These are phyloP conservation scores for Talaromyces sp. DNA, from an alignment of 2,329 filamentous ascomycete genomes.

Conservation along the genomic window DNA sequence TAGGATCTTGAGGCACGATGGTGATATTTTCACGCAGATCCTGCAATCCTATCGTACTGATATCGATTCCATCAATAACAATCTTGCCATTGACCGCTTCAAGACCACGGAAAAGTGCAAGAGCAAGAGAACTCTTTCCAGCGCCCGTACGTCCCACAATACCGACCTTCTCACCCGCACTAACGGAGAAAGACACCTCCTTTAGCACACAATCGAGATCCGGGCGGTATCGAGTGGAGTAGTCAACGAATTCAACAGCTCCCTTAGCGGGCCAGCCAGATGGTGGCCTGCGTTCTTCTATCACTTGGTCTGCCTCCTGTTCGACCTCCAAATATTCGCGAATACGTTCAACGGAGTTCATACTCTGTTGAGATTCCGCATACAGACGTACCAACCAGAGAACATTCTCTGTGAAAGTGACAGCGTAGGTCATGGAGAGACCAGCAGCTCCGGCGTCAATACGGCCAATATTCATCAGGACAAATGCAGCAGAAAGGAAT, in stretches of 20 bases:
- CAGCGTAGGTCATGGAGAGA: constrained; percentile 90
- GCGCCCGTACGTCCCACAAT: constrained; percentile 95
- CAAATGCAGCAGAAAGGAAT: constrained; percentile 90
- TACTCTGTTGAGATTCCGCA: constrained; percentile 94
- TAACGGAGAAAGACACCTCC: constrained; percentile 80
- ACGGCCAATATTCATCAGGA: constrained; percentile 75
- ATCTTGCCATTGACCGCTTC: constrained; percentile 90
- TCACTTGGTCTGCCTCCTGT: constrained; percentile 77
- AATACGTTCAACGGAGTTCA: constrained; percentile 97
- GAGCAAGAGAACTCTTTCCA: constrained; percentile 90
- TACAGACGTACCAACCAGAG: constrained; percentile 95
- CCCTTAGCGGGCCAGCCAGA: constrained; percentile 82
- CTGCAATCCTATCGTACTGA: constrained; percentile 83
- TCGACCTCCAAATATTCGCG: constrained; percentile 97
- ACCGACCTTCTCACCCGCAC: constrained; percentile 84
- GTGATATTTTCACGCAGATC: constrained; percentile 92
- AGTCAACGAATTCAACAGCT: constrained; percentile 80
- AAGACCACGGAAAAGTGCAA: constrained; percentile 88
- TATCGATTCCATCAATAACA: constrained; percentile 85
- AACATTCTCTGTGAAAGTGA: constrained; percentile 95
- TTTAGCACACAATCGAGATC: constrained; percentile 86
- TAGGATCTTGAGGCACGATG: constrained; percentile 93
- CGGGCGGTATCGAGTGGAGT: constrained; percentile 82
- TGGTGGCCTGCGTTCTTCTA: constrained; percentile 74
- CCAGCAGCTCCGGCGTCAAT: constrained; percentile 91